These are phyloP conservation scores for Hymenoscyphus repandus DNA, from an alignment of 2,329 filamentous ascomycete species.

Conservation along the genomic window DNA sequence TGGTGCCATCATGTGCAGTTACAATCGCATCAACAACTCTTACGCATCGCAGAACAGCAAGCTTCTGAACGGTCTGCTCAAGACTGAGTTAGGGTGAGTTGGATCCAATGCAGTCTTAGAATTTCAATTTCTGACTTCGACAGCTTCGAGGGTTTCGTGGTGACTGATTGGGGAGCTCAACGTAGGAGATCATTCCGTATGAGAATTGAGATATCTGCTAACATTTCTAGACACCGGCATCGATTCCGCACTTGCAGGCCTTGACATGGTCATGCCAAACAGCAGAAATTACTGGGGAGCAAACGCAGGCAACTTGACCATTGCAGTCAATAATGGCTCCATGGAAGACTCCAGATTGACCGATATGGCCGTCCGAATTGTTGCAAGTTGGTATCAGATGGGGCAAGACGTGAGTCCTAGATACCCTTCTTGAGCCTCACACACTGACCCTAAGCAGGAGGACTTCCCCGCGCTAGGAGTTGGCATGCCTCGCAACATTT, in stretches of 20 bases:
- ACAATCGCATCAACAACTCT: constrained; percentile 66
- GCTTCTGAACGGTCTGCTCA: constrained; percentile 72
- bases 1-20: constrained; percentile 76
- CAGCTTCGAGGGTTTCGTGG: constrained; percentile 76
- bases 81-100: constrained; percentile 63
- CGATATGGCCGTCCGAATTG: constrained; percentile 56
- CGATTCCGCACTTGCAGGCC: constrained; percentile 68
- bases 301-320: constrained; percentile 34
- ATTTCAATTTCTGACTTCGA: too few relatives aligned
- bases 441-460: constrained; percentile 8
- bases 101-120: too few relatives aligned
- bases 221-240: constrained; percentile 56
- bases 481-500: constrained; percentile 46
- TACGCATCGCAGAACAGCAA: constrained; percentile 71
- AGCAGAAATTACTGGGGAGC: constrained; percentile 10
- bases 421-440: neutral
- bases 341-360: constrained; percentile 49
- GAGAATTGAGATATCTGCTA: neutral
- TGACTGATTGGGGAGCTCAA: constrained; percentile 83
- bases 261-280: constrained; percentile 54
- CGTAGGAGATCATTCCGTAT: constrained; percentile 24
- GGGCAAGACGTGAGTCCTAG: constrained; percentile 45
- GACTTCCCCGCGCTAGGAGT: constrained; percentile 32
- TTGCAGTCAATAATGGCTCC: constrained; percentile 55
- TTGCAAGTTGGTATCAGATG: constrained; percentile 53